Evolutionary conservation across 202 grass and related monocot species (phyloP), one percentile per base, ranked within the genome.

Genomic region (Digitaria exilis): DNA sequence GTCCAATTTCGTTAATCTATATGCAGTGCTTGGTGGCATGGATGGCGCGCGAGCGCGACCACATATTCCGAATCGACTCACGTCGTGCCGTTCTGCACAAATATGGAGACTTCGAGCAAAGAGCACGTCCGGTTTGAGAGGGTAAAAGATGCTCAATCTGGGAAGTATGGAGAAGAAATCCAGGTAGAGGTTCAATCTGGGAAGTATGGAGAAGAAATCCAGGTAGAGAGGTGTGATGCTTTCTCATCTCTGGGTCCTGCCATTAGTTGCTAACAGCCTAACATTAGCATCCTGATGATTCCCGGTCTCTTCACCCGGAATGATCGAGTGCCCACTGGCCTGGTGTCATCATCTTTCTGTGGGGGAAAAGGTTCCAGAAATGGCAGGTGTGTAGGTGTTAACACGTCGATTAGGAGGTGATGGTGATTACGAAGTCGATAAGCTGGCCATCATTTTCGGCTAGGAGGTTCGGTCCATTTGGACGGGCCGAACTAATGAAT

Each of bases 191-290:
- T n/a, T n/a, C n/a, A n/a, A n/a, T n/a, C n/a, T n/a, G n/a, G n/a
- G n/a, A n/a, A n/a, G n/a, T n/a, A n/a, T n/a, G n/a, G n/a, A n/a
- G n/a, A n/a, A n/a, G n/a, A n/a, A n/a, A n/a, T n/a, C n/a, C n/a
- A n/a, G n/a, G n/a, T n/a, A n/a, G n/a, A n/a, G n/a, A n/a, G 44
- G 26, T 21, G 14, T 4, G 73, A 43, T 13, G 35, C 39, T 34
- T 56, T 62, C 30, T 61, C 44, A 18, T 71, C 30, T 70, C 26
- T 17, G 15, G 59, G 45, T 79, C 48, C 32, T 83, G 67, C 51
- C 75, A 29, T 57, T 74, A 78, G 87, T 89, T 79, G 74, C 62
- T 69, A 70, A 70, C 35, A 42, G 62, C 88, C 80, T 87, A 80
- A 90, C 84, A 84, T 80, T 75, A 39, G 75, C 79, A 87, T 87